phyloP scores from a whole-genome alignment of 2,329 filamentous ascomycete genomes.

The Phaeosphaeriaceae sp. region DNA sequence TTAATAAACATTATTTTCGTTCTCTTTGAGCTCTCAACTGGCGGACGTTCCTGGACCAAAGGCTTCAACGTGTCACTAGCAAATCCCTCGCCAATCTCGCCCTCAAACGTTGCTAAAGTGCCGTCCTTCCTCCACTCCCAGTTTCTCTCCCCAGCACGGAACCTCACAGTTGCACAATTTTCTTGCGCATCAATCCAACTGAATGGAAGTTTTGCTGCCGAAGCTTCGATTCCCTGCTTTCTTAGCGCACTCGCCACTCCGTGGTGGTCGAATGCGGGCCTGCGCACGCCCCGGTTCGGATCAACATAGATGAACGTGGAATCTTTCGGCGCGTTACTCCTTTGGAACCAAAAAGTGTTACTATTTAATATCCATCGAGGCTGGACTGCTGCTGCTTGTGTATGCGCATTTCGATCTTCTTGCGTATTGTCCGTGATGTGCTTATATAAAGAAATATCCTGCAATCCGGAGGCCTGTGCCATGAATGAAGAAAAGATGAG shows the following conservation, averaged over 20 bases:
- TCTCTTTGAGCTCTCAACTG: background rate
- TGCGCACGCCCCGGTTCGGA: slow-evolving; percentile 7
- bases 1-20: slow-evolving; percentile 15
- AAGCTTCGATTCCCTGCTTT: slow-evolving; percentile 15
- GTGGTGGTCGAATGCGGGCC: slow-evolving; percentile 24
- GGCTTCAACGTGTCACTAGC: slow-evolving; percentile 6
- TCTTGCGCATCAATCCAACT: slow-evolving; percentile 12
- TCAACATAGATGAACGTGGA: slow-evolving; percentile 16
- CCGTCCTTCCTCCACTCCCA: slow-evolving; percentile 19
- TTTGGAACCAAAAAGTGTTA: slow-evolving; percentile 15
- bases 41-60: slow-evolving; percentile 4
- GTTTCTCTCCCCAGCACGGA: slow-evolving; percentile 17
- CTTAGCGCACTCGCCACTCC: slow-evolving; percentile 14
- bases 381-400: no score
- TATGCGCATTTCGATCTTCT: no score
- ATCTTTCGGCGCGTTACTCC: background rate
- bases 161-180: slow-evolving; percentile 15
- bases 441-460: no score
- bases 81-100: slow-evolving; percentile 5
- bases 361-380: background rate
- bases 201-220: slow-evolving; percentile 19
- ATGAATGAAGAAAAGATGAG: no score
- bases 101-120: slow-evolving; percentile 9
- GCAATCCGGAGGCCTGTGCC: no score
- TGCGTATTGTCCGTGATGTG: no score